Conservation (phyloP, 441 rosid species). For the Viola pubescens region DNA sequence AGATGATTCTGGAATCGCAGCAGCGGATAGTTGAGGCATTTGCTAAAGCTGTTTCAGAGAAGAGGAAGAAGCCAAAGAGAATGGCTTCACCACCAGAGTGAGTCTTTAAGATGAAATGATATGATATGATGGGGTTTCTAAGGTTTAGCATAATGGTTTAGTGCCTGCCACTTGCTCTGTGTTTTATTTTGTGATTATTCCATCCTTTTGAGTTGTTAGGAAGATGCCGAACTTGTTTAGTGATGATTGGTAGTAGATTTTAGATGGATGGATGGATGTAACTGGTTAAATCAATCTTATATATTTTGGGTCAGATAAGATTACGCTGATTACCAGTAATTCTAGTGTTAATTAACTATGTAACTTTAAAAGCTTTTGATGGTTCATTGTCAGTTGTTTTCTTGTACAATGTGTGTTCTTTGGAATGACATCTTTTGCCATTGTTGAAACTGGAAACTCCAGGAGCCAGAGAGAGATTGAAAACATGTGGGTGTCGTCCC, state of each 20-base stretch:
- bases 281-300: not conserved
- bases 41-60: slow-evolving; percentile 54
- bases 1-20: slow-evolving; percentile 82
- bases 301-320: not conserved
- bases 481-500: no score
- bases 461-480: no score
- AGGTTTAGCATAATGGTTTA: slow-evolving; percentile 7
- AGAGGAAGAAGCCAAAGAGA: slow-evolving; percentile 52
- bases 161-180: not conserved
- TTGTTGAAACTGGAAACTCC: no score
- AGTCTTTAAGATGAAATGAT: not conserved
- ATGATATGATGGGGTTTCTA: not conserved
- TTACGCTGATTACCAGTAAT: not conserved
- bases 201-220: not conserved
- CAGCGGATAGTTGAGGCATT: slow-evolving; percentile 71
- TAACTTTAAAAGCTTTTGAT: no score
- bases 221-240: slow-evolving; percentile 8
- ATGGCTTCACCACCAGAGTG: slow-evolving; percentile 31
- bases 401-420: no score
- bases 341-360: not conserved
- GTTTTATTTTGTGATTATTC: slow-evolving; percentile 4
- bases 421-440: no score
- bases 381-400: no score
- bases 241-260: no score
- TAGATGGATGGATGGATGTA: not conserved